phyloP scores from a whole-genome alignment of 345 rosid species.

The Moricandia moricandioides region DNA sequence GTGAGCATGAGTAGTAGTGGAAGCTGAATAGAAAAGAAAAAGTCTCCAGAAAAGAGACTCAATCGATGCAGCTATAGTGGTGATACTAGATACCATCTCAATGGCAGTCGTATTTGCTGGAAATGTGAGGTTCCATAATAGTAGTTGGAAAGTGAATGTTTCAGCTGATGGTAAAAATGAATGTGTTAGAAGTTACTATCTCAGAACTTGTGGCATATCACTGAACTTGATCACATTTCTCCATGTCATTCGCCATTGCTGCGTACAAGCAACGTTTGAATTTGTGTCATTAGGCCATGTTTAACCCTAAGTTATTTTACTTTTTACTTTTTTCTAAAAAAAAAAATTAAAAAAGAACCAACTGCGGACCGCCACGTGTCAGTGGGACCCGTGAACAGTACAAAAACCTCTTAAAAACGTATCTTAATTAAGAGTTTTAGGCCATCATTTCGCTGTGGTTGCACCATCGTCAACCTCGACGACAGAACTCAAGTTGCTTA shows the following conservation, averaged over 20 bases:
- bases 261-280: neutral
- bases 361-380: too few species aligned
- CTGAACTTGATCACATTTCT: neutral
- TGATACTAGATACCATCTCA: neutral
- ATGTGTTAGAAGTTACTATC: neutral
- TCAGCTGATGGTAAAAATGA: neutral
- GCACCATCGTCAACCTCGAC: constrained; percentile 63
- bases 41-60: neutral
- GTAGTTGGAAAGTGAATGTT: neutral
- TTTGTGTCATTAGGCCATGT: too few species aligned
- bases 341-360: too few species aligned
- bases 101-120: neutral
- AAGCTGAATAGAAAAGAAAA: neutral
- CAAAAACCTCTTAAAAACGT: too few species aligned
- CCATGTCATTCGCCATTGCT: neutral
- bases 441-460: too few species aligned
- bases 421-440: too few species aligned
- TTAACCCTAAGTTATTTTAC: too few species aligned
- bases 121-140: neutral
- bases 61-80: neutral
- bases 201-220: neutral
- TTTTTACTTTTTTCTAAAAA: too few species aligned
- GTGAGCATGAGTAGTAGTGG: neutral
- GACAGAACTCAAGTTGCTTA: constrained; percentile 97
- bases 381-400: too few species aligned